phyloP scores from a whole-genome alignment of 1,284 basidiomycete genomes.

The Cystobasidium sp. region DNA sequence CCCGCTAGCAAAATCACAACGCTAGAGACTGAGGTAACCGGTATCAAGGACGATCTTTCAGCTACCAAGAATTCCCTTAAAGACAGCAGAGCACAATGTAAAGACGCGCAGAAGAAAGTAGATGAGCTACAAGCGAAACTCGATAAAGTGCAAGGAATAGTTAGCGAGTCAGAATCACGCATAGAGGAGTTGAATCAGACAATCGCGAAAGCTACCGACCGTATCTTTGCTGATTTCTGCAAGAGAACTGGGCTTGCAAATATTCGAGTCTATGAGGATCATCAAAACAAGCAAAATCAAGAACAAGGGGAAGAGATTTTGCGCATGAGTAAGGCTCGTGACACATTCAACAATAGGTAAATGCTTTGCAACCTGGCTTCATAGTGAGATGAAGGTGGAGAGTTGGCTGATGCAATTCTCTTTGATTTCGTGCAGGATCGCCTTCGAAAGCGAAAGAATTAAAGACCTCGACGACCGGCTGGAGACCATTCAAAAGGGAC shows the following conservation, averaged over 20 bases:
- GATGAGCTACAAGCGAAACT: slow-evolving; percentile 65
- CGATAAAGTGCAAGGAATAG: slow-evolving; percentile 62
- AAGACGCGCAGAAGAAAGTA: slow-evolving; percentile 69
- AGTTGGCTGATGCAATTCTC: background rate
- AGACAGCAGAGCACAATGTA: slow-evolving; percentile 77
- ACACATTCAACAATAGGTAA: slow-evolving; percentile 83
- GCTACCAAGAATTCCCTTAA: slow-evolving; percentile 67
- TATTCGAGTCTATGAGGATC: slow-evolving; percentile 93
- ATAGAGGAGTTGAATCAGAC: slow-evolving; percentile 66
- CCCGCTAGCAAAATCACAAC: slow-evolving; percentile 76
- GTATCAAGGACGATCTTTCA: slow-evolving; percentile 80
- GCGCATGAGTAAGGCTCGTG: slow-evolving; percentile 83
- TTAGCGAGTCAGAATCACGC: slow-evolving; percentile 64
- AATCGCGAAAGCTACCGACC: slow-evolving; percentile 79
- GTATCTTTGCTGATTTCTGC: slow-evolving; percentile 81
- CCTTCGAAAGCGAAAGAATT: slow-evolving; percentile 78
- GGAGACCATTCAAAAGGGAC: slow-evolving; percentile 58
- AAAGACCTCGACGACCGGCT: slow-evolving; percentile 69
- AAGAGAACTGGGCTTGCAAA: slow-evolving; percentile 74
- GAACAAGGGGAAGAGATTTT: slow-evolving; percentile 83
- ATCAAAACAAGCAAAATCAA: slow-evolving; percentile 83
- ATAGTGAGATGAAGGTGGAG: background rate
- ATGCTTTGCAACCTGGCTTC: slow-evolving; percentile 54
- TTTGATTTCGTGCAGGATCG: slow-evolving; percentile 62
- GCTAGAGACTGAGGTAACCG: slow-evolving; percentile 72